phyloP scores from a whole-genome alignment of 2,329 filamentous ascomycete species.

The Paradendryphiella salina region DNA sequence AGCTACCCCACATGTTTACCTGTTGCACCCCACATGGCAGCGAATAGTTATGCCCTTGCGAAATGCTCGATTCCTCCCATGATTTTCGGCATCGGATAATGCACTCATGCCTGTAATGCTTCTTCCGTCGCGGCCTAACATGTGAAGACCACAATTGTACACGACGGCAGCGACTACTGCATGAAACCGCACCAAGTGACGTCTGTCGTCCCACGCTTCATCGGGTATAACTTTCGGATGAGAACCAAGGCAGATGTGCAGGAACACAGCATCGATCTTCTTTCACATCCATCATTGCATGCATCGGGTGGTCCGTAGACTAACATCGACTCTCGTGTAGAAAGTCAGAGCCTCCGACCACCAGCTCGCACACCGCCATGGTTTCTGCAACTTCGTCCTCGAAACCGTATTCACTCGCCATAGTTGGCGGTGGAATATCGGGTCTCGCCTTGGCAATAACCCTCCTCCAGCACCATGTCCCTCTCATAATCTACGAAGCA shows the following conservation, averaged over 20 bases:
- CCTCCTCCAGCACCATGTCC: slow-evolving; percentile 53
- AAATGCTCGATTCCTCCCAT: not conserved
- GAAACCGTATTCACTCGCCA: slow-evolving; percentile 55
- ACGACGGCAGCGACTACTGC: not conserved
- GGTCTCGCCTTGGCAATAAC: slow-evolving; percentile 60
- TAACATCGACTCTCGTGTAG: not conserved
- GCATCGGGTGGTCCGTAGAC: not conserved
- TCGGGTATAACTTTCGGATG: not conserved
- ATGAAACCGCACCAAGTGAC: not conserved
- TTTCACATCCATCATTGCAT: not conserved
- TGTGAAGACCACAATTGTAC: not conserved
- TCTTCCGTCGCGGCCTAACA: not conserved
- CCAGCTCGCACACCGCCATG: slow-evolving; percentile 19
- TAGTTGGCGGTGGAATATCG: slow-evolving; percentile 63
- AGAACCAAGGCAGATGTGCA: slow-evolving; percentile 10
- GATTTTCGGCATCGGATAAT: not conserved
- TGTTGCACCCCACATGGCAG: not conserved
- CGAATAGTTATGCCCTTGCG: not conserved
- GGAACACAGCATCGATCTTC: not conserved
- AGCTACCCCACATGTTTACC: slow-evolving; percentile 2
- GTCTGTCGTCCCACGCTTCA: not conserved
- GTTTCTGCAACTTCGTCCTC: slow-evolving; percentile 17
- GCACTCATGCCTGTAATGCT: not conserved
- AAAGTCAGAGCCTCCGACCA: not conserved
- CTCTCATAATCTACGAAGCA: slow-evolving; percentile 60